Evolutionary conservation across 257 asterid species (phyloP).

Genomic region (Linaria vulgaris): DNA sequence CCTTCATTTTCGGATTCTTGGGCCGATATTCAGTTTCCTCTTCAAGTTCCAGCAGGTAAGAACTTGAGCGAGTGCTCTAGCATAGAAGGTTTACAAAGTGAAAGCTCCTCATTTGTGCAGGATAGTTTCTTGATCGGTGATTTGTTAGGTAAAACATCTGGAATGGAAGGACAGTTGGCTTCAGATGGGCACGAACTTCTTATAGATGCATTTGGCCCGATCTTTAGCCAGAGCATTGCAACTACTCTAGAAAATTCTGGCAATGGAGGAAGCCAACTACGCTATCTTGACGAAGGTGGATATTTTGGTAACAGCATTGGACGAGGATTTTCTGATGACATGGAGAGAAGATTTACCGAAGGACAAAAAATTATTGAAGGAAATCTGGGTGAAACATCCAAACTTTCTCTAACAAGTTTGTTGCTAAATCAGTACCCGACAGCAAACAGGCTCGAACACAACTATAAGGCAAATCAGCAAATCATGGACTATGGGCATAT

Average conservation of each 20-base stretch:
- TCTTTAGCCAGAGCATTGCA: constrained; percentile 24
- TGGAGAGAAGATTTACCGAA: constrained; percentile 12
- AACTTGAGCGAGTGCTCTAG: constrained; percentile 13
- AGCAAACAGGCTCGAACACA: constrained; percentile 15
- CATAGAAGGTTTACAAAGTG: constrained; percentile 20
- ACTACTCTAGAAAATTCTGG: constrained; percentile 23
- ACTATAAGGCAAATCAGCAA: constrained; percentile 13
- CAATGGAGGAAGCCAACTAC: constrained; percentile 5
- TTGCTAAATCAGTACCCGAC: constrained; percentile 20
- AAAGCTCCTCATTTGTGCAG: constrained; percentile 26
- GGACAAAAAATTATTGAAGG: constrained; percentile 19
- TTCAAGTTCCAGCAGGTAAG: constrained; percentile 18
- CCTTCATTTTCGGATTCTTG: constrained; percentile 12
- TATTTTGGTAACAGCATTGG: constrained; percentile 6
- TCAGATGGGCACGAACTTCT: constrained; percentile 28
- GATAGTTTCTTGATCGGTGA: constrained; percentile 21
- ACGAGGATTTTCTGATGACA: constrained; percentile 22
- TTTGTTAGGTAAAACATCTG: background rate
- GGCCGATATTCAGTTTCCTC: constrained; percentile 3
- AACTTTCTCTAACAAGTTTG: constrained; percentile 3
- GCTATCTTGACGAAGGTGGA: constrained; percentile 23
- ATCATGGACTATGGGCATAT: constrained; percentile 18
- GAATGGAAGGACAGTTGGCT: constrained; percentile 7
- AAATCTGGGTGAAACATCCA: constrained; percentile 13
- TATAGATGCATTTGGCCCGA: constrained; percentile 21